A percentile compares a stretch with the other conserved stretches of the same genome.
Conservation (phyloP, 371 early-diverging fungal species). For the Capniomyces stellatus region DNA sequence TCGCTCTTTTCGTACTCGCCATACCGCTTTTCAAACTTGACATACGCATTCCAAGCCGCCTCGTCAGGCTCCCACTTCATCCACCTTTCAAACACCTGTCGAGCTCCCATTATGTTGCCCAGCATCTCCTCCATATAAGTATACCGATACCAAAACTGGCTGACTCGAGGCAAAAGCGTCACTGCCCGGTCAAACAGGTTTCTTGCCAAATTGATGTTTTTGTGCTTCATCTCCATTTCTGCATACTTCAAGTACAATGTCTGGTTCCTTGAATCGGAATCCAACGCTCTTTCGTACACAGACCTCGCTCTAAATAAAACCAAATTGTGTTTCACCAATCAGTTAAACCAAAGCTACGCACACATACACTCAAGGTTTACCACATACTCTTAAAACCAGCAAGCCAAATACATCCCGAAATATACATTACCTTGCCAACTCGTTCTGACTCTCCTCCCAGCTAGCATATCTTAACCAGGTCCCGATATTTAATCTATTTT, state of each 20-base stretch:
- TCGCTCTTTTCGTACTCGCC: constrained; percentile 67
- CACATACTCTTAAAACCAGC: too few species aligned
- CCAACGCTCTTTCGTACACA: constrained; percentile 80
- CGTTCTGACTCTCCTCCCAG: constrained; percentile 86
- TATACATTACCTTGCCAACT: constrained; percentile 38
- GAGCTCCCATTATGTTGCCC: constrained; percentile 73
- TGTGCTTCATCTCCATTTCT: constrained; percentile 93
- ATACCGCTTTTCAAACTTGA: constrained; percentile 85
- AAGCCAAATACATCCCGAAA: background rate
- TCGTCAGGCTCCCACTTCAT: constrained; percentile 94
- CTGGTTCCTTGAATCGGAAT: constrained; percentile 68
- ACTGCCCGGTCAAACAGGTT: constrained; percentile 87
- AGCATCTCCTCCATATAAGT: constrained; percentile 92
- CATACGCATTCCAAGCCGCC: constrained; percentile 82
- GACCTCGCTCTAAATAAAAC: constrained; percentile 43
- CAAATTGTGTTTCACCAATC: constrained; percentile 17
- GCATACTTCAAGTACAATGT: constrained; percentile 82
- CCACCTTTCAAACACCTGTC: constrained; percentile 94
- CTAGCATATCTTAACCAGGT: constrained; percentile 88
- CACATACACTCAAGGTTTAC: too few species aligned
- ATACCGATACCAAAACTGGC: constrained; percentile 96
- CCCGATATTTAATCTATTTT: constrained; percentile 64
- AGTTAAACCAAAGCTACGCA: background rate
- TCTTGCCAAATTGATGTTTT: constrained; percentile 77
- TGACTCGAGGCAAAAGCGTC: constrained; percentile 74